Conservation (phyloP, 108 stramenopile species). For the Nannochloropsis granulata region DNA sequence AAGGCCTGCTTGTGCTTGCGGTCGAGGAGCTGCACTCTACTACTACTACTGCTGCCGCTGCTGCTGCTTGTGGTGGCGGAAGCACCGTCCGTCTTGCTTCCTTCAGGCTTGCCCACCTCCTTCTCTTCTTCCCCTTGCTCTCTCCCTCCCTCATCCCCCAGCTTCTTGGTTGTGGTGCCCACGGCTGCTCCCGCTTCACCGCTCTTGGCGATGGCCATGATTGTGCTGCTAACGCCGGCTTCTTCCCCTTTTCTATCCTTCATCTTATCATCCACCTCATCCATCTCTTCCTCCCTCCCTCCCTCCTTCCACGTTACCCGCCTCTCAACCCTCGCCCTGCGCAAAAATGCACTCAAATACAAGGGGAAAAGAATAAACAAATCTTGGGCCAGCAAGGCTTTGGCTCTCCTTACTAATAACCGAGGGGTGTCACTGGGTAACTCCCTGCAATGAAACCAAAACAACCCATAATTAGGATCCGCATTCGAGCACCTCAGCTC, state of each 20-base stretch:
- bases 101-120: neutral
- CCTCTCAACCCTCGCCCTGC: neutral
- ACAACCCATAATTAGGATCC: constrained; percentile 87
- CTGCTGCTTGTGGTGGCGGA: neutral
- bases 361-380: neutral
- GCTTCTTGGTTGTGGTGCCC: neutral
- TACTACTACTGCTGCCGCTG: neutral
- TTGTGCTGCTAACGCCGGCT: no score
- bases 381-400: neutral
- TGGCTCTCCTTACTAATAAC: neutral
- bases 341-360: neutral
- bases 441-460: constrained; percentile 78
- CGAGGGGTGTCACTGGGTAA: constrained; percentile 61
- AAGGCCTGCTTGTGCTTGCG: neutral
- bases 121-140: neutral
- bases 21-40: neutral
- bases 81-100: neutral
- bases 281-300: neutral
- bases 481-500: constrained; percentile 59
- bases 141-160: neutral
- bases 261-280: no score
- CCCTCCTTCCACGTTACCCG: neutral
- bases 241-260: no score
- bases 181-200: no score
- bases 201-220: no score